These are phyloP conservation scores for Platanthera zijinensis DNA, from an alignment of 106 monocot species.

Conservation along the genomic window DNA sequence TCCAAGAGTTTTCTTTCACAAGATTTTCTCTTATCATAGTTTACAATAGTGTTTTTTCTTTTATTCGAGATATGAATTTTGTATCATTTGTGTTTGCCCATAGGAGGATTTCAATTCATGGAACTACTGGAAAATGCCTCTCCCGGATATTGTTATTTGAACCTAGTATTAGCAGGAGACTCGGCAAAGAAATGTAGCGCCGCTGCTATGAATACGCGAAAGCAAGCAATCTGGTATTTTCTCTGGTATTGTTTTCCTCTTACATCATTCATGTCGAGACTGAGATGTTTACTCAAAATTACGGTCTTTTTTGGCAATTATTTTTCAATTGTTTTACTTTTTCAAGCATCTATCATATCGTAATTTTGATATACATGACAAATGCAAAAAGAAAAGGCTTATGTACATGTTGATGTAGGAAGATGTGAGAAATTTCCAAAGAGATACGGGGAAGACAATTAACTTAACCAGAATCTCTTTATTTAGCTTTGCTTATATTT, in stretches of 20 bases:
- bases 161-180: not conserved
- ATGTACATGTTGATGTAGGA: not conserved
- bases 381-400: not conserved
- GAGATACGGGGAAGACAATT: too few species aligned
- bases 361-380: not conserved
- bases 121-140: conserved; percentile 79
- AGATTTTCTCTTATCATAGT: not conserved
- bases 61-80: not conserved
- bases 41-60: not conserved
- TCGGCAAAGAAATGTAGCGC: not conserved
- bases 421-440: too few species aligned
- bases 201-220: not conserved
- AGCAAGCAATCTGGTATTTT: not conserved
- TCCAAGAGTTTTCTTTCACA: not conserved
- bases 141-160: conserved; percentile 44
- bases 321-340: not conserved
- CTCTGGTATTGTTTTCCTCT: not conserved
- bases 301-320: not conserved
- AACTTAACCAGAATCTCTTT: too few species aligned
- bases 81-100: not conserved
- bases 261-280: not conserved
- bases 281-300: not conserved
- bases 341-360: not conserved
- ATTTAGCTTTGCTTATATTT: too few species aligned
- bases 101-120: conserved; percentile 77